Evolutionary conservation across 1,284 basidiomycete species (phyloP).

Genomic region (Ceratobasidium sp.): DNA sequence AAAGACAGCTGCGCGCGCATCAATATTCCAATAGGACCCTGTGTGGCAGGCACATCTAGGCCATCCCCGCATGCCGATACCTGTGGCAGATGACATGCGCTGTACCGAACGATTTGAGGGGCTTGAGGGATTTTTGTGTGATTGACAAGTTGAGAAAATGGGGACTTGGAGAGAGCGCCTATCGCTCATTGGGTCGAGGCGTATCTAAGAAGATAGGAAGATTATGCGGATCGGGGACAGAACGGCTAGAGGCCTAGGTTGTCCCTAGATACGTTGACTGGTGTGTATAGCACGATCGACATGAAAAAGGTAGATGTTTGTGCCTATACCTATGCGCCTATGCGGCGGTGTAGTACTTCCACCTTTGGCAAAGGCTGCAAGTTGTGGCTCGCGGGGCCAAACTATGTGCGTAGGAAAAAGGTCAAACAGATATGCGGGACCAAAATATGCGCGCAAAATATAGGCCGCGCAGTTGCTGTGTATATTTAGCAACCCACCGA

Average conservation of each 20-base stretch:
- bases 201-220: slow-evolving; percentile 11
- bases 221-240: slow-evolving; percentile 9
- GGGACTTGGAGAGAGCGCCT: slow-evolving; percentile 4
- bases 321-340: slow-evolving; percentile 3
- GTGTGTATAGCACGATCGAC: slow-evolving; percentile 2
- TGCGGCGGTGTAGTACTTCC: background rate
- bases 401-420: background rate
- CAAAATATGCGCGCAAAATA: background rate
- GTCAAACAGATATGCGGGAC: background rate
- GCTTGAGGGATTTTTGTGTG: slow-evolving; percentile 38
- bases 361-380: no score
- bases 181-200: slow-evolving; percentile 9
- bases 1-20: background rate
- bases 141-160: slow-evolving; percentile 26
- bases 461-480: background rate
- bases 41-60: slow-evolving; percentile 9
- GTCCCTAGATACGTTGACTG: slow-evolving; percentile 3
- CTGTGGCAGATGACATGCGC: slow-evolving; percentile 20
- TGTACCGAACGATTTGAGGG: slow-evolving; percentile 36
- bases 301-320: slow-evolving; percentile 19
- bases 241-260: slow-evolving; percentile 1
- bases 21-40: background rate
- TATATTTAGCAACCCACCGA: background rate
- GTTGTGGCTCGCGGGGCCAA: background rate
- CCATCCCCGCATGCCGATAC: background rate